Conservation (phyloP, 352 stramenopile species). For the Phytophthora brassicae region DNA sequence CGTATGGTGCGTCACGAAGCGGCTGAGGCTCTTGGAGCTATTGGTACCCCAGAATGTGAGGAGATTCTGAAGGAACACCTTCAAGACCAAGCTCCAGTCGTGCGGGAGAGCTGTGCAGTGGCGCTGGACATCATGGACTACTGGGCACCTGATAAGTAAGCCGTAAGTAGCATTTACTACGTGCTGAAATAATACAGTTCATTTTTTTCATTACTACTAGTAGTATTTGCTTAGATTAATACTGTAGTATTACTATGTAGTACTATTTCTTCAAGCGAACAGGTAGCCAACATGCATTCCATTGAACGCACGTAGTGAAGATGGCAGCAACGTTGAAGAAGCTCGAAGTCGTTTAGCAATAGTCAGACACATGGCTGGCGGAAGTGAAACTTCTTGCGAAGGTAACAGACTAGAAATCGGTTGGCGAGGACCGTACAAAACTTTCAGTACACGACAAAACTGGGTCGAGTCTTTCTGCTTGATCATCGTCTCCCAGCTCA, state of each 20-base stretch:
- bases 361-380: conserved; percentile 30
- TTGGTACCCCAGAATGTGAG: conserved; percentile 93
- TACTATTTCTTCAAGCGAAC: conserved; percentile 39
- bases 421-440: conserved; percentile 45
- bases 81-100: conserved; percentile 82
- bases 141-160: conserved; percentile 76
- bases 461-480: conserved; percentile 21
- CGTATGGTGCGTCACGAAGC: conserved; percentile 98
- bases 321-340: conserved; percentile 52
- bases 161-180: conserved; percentile 1
- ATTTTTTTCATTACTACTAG: too few relatives aligned
- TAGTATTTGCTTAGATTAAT: background rate
- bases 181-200: conserved; percentile 35
- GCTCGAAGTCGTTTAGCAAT: conserved; percentile 40
- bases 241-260: background rate
- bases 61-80: conserved; percentile 80
- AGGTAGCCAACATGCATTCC: conserved; percentile 62
- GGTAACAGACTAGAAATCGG: conserved; percentile 20
- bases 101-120: conserved; percentile 95
- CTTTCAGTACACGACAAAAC: conserved; percentile 70
- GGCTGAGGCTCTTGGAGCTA: conserved; percentile 95
- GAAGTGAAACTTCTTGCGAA: conserved; percentile 38
- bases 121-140: conserved; percentile 98
- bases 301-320: conserved; percentile 57
- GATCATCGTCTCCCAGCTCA: conserved; percentile 77